phyloP scores from a whole-genome alignment of 805 yeast species.

The Saccharomyces mikatae region DNA sequence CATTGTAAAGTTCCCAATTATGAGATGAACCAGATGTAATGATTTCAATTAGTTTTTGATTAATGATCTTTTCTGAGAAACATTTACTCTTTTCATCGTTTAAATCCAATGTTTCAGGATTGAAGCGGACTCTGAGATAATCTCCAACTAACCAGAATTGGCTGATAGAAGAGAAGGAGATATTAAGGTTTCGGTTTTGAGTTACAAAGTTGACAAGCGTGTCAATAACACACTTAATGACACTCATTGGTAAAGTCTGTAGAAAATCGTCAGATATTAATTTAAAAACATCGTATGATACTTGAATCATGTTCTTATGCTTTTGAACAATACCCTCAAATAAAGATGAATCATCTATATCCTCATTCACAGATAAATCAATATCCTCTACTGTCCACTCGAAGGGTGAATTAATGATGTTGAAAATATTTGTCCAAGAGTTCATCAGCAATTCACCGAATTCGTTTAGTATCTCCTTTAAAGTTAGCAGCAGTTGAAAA shows the following conservation, averaged over 20 bases:
- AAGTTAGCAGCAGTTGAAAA: constrained; percentile 49
- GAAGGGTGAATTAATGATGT: constrained; percentile 52
- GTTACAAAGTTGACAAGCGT: constrained; percentile 62
- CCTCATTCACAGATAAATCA: constrained; percentile 18
- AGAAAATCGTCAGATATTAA: constrained; percentile 81
- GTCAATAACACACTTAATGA: constrained; percentile 58
- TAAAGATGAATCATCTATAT: constrained; percentile 24
- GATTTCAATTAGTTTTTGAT: constrained; percentile 21
- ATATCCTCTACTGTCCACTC: constrained; percentile 29
- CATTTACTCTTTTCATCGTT: neutral
- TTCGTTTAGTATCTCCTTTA: constrained; percentile 69
- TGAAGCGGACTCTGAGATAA: constrained; percentile 36
- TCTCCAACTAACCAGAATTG: constrained; percentile 91
- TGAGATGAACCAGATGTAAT: constrained; percentile 17
- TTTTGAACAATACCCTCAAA: constrained; percentile 38
- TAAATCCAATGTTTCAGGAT: constrained; percentile 1
- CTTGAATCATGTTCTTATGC: constrained; percentile 43
- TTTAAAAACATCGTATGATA: constrained; percentile 75
- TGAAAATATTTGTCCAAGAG: constrained; percentile 72
- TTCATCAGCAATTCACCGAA: constrained; percentile 53
- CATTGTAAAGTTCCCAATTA: constrained; percentile 27
- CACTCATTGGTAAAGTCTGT: constrained; percentile 58
- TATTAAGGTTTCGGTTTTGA: constrained; percentile 70
- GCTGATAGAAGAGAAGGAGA: constrained; percentile 84
- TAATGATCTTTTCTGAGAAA: constrained; percentile 11